Evolutionary conservation across 768 basidiomycete species (phyloP), one percentile per base, ranked within the genome.

Genomic region (Trichaptum fuscoviolaceum): DNA sequence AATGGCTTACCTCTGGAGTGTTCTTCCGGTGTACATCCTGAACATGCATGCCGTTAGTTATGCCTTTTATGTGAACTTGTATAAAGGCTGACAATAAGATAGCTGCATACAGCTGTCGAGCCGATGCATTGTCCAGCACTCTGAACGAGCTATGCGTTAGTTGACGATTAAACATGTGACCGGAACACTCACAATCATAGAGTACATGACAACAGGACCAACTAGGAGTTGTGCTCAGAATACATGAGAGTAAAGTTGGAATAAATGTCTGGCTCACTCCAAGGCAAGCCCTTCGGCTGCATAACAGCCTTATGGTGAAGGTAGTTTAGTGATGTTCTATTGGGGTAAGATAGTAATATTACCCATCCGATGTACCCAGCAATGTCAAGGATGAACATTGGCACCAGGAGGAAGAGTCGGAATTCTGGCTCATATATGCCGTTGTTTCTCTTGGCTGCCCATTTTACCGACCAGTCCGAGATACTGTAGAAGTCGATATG

Each of bases 361-460:
- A 78, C 80, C 81, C 81, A 82, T 61, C 81, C 79, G 24, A 76
- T 75, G 70, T 80, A 83, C n/a, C 80, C 82, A 67, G 81, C 79
- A 2, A 81, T 74, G 17, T 80, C 79, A 66, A 81, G 75, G 15
- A 52, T 52, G 15, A 82, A 72, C 80, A 81, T 82, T 15, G 76
- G 73, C 9, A 76, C 59, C 67, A 81, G 74, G 71, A 82, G 80
- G 57, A 79, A 67, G 12, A 83, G 78, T 24, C 80, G 74, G 70
- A 79, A 82, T 69, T 83, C 82, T 0, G 82, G 81, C 68, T 82
- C 82, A 69, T 81, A 83, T 8, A 81, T 73, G 0, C 82, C 82
- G 60, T 76, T 76, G 63, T 82, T 82, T 9, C 78, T 76, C 64
- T 74, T 79, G 0, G 82, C 77, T 35, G 82, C 70, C 79, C 79